Percentiles rank a stretch among this genome's conserved stretches.
Evolutionary conservation across 257 asterid species (phyloP).

Genomic region (Petunia secreta): DNA sequence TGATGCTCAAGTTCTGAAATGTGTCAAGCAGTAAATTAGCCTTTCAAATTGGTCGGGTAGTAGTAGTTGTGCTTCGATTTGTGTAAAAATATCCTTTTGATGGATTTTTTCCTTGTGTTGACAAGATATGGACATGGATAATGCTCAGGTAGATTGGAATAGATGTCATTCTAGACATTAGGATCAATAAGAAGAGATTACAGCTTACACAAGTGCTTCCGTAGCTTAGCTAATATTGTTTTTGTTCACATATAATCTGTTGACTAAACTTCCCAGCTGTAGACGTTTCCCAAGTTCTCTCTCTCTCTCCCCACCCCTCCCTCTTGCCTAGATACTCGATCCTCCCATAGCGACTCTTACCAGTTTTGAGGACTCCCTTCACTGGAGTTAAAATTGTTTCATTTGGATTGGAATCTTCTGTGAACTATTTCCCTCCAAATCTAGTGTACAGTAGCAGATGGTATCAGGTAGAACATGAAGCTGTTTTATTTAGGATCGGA

Average conservation of each 20-base stretch:
- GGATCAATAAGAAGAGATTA: conserved; percentile 6
- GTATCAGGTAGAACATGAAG: neutral
- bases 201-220: neutral
- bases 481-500: neutral
- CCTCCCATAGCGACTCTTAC: neutral
- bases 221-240: neutral
- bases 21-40: conserved; percentile 11
- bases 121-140: conserved; percentile 24
- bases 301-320: too few species aligned
- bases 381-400: neutral
- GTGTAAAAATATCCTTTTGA: neutral
- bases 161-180: neutral
- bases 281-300: conserved; percentile 8
- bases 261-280: neutral
- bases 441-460: conserved; percentile 5
- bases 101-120: neutral
- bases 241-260: neutral
- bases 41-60: conserved; percentile 9
- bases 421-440: neutral
- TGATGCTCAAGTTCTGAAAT: neutral
- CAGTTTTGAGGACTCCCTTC: neutral
- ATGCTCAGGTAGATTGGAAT: neutral
- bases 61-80: neutral
- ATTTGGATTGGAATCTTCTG: conserved; percentile 15
- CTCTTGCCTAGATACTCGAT: neutral